A percentile compares a stretch with the other conserved stretches of the same genome.
phyloP scores from a whole-genome alignment of 495 filamentous ascomycete genomes.

The Niebla homalea region DNA sequence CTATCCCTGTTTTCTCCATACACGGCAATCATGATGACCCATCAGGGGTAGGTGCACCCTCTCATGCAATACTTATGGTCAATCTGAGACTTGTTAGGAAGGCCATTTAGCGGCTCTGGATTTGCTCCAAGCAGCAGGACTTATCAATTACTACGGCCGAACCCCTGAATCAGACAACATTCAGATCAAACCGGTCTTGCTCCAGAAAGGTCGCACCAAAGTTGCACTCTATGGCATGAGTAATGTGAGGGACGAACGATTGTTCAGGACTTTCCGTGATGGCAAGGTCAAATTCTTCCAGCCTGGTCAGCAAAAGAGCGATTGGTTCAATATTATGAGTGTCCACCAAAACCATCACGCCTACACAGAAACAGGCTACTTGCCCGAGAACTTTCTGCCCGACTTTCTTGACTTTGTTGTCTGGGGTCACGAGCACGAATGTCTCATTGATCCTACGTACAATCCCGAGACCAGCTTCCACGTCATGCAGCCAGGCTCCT shows the following conservation, averaged over 20 bases:
- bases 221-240: conserved; percentile 90
- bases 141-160: conserved; percentile 93
- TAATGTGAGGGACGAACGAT: conserved; percentile 89
- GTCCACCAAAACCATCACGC: conserved; percentile 96
- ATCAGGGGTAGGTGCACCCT: conserved; percentile 41
- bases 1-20: conserved; percentile 95
- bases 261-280: conserved; percentile 86
- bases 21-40: conserved; percentile 99
- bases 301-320: conserved; percentile 64
- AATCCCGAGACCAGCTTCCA: conserved; percentile 84
- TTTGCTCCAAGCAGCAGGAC: conserved; percentile 74
- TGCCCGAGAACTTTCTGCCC: conserved; percentile 89
- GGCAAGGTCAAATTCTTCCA: conserved; percentile 88
- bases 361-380: conserved; percentile 76
- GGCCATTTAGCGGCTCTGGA: conserved; percentile 84
- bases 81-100: conserved; percentile 36
- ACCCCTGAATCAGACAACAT: conserved; percentile 88
- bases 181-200: conserved; percentile 71
- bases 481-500: conserved; percentile 96
- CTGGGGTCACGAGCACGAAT: conserved; percentile 98
- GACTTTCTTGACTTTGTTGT: conserved; percentile 83
- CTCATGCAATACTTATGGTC: not conserved
- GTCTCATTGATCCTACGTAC: conserved; percentile 64
- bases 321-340: conserved; percentile 95
- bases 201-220: conserved; percentile 92